A percentile compares a stretch with the other conserved stretches of the same genome.
These are phyloP conservation scores for Aspergillus ustus DNA, from an alignment of 2,329 filamentous ascomycete species.

Conservation along the genomic window DNA sequence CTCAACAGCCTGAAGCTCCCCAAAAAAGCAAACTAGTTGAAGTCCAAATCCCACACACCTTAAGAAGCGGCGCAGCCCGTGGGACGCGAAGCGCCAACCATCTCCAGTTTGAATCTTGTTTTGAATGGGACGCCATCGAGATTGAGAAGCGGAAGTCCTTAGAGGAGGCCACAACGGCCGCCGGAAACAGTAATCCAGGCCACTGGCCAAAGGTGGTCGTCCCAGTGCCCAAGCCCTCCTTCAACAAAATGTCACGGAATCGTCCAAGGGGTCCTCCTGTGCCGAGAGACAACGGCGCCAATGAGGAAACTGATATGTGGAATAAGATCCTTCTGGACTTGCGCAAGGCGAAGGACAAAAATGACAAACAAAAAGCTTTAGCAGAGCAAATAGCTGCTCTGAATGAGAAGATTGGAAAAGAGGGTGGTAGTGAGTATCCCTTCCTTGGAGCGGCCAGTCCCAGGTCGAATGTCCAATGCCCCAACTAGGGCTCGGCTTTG, in stretches of 20 bases:
- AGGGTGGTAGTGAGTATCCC: conserved; percentile 47
- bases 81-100: conserved; percentile 29
- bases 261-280: conserved; percentile 43
- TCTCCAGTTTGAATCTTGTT: conserved; percentile 27
- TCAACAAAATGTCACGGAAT: conserved; percentile 46
- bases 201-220: conserved; percentile 10
- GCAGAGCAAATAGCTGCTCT: conserved; percentile 46
- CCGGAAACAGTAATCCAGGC: conserved; percentile 17
- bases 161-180: conserved; percentile 9
- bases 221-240: conserved; percentile 8
- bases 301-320: conserved; percentile 52
- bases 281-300: conserved; percentile 48
- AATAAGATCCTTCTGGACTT: conserved; percentile 50
- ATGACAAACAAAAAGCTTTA: conserved; percentile 46
- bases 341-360: conserved; percentile 49
- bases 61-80: conserved; percentile 29
- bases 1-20: conserved; percentile 6
- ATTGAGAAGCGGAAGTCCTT: conserved; percentile 24
- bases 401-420: conserved; percentile 50
- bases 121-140: conserved; percentile 34
- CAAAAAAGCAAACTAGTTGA: neutral
- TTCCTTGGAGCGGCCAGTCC: neutral
- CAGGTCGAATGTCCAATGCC: neutral
- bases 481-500: neutral
- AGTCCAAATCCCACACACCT: conserved; percentile 19